Evolutionary conservation across 257 asterid genomes (phyloP), one percentile per base, ranked within the genome.

Genomic region (Solanum corneliomulleri): DNA sequence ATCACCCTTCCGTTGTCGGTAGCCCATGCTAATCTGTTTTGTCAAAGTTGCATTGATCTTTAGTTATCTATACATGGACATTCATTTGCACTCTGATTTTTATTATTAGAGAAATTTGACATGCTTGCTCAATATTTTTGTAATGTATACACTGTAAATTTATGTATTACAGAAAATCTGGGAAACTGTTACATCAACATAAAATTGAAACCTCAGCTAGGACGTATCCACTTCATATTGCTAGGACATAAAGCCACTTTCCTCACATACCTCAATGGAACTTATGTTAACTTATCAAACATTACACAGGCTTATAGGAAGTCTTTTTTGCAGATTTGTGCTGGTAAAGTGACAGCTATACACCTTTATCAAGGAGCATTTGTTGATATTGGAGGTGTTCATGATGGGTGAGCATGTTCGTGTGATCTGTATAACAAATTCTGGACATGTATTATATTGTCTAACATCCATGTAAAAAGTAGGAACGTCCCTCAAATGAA

Each of bases 351-450:
- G 89, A 93, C 94, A 72, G 98, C 98, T 29, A 84, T 96, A 86
- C 98, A 96, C 87, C 99, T 96, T 86, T 94, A 96, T 89, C 99
- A 96, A 94, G 99, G 99, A 91, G 99, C 99, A 68, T 96, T 96
- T 91, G 98, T 96, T 16, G 99, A 96, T 91, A 93, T 96, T 83
- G 99, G 99, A 85, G 95, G 99, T 45, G 99, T 96, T 85, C 93
- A 95, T 89, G 99, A 95, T 87, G 99, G 99, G 99, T 96, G 90
- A 89, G 92, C 87, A 29, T 86, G 21, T 91, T 90, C 45, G 78
- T 66, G 35, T 8, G 84, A 85, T 31, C 71, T 20, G 29, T 74
- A 27, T 83, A 27, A 31, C 83, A 25, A 9, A 47, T 70, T 69
- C 60, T 85, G 45, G 85, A n/a, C 83, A 44, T 52, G 23, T 62